Evolutionary conservation across 257 asterid species (phyloP).

Genomic region (Solanum etuberosum): DNA sequence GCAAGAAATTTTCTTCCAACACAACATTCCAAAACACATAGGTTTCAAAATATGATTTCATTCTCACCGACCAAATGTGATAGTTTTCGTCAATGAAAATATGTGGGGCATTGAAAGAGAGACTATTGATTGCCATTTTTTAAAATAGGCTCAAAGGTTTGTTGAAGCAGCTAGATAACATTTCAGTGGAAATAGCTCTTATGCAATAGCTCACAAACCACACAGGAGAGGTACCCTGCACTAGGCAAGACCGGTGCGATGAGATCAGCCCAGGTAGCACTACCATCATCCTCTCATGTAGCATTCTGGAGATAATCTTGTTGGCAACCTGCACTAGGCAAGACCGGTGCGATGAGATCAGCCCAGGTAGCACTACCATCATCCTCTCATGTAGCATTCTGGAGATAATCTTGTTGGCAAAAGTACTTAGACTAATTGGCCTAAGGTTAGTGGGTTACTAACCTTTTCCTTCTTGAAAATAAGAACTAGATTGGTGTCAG

Average conservation of each 20-base stretch:
- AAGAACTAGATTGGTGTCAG: background rate
- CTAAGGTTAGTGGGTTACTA: background rate
- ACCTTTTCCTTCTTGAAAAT: background rate
- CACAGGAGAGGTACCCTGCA: background rate
- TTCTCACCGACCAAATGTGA: background rate
- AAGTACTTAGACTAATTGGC: background rate
- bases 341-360: background rate
- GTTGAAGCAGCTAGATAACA: background rate
- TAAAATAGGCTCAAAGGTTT: background rate
- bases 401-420: background rate
- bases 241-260: background rate
- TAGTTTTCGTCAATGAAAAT: background rate
- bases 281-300: background rate
- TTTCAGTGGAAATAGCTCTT: background rate
- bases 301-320: background rate
- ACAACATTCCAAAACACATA: background rate
- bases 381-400: background rate
- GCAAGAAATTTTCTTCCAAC: background rate
- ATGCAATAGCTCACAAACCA: too few species aligned
- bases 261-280: background rate
- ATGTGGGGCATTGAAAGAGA: background rate
- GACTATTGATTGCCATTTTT: background rate
- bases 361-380: background rate
- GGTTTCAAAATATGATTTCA: background rate
- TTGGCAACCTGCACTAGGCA: background rate